A percentile compares a stretch with the other conserved stretches of the same genome.
Evolutionary conservation across 1,139 yeast genomes (phyloP).

Genomic region (Zygoascus sp.): DNA sequence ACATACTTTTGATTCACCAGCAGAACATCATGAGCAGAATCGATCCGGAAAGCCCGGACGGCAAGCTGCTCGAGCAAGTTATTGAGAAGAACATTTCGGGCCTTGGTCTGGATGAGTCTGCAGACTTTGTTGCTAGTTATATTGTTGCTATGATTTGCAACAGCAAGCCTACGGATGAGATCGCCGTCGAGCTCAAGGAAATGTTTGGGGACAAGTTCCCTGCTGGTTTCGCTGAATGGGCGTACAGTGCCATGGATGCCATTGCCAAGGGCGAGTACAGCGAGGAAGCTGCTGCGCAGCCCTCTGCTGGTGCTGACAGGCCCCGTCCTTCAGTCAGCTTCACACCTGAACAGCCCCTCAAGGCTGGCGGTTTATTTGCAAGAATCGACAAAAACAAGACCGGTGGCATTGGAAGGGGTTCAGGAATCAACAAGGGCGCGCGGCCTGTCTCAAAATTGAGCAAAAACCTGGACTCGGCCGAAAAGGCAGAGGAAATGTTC

Average conservation of each 20-base stretch:
- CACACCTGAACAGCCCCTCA: constrained; percentile 1
- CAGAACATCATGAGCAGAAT: constrained; percentile 9
- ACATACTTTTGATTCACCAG: neutral
- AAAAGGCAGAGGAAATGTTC: neutral
- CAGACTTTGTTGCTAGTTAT: constrained; percentile 75
- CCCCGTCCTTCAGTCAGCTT: constrained; percentile 3
- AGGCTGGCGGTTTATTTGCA: constrained; percentile 7
- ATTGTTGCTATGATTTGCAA: constrained; percentile 69
- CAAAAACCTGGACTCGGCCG: constrained; percentile 12
- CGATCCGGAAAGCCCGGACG: constrained; percentile 22
- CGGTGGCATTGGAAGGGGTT: neutral
- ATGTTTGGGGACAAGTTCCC: constrained; percentile 63
- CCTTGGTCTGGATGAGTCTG: constrained; percentile 48
- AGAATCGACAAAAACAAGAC: constrained; percentile 1
- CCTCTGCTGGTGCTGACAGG: neutral
- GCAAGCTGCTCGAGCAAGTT: constrained; percentile 18
- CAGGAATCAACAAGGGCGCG: neutral
- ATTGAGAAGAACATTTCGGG: constrained; percentile 18
- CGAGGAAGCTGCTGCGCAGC: neutral
- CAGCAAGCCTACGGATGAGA: constrained; percentile 60
- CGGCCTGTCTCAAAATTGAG: constrained; percentile 8
- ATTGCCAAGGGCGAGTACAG: constrained; percentile 7
- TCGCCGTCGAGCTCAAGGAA: constrained; percentile 58
- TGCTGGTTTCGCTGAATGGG: constrained; percentile 43
- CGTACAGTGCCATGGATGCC: constrained; percentile 48